These are phyloP conservation scores for Cordyceps tenuipes DNA, from an alignment of 2,329 filamentous ascomycete species.

Conservation along the genomic window DNA sequence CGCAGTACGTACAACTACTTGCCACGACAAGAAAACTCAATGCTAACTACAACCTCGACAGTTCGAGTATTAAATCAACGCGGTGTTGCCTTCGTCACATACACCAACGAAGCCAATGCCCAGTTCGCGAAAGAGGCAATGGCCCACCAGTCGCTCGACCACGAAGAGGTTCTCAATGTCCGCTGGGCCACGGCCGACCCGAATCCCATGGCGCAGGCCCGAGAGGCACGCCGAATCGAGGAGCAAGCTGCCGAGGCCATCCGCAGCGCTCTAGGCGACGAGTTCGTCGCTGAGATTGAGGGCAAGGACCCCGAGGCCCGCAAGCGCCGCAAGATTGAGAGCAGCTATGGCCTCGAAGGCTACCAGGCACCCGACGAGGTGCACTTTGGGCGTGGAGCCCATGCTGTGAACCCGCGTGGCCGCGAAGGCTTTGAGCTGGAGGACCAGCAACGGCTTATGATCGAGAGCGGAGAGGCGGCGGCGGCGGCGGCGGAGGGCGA, in stretches of 20 bases:
- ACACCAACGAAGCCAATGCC: constrained; percentile 79
- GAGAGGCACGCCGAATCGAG: constrained; percentile 81
- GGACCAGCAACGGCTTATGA: constrained; percentile 50
- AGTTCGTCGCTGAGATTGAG: constrained; percentile 90
- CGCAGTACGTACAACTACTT: constrained; percentile 40
- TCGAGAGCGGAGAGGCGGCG: constrained; percentile 46
- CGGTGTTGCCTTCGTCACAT: constrained; percentile 93
- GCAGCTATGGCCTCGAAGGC: constrained; percentile 77
- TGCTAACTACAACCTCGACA: constrained; percentile 13
- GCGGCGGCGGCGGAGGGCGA: constrained; percentile 31
- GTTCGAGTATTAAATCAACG: constrained; percentile 76
- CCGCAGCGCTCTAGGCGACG: constrained; percentile 73
- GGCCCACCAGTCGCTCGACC: constrained; percentile 87
- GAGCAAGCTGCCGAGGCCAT: constrained; percentile 96
- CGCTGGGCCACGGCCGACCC: constrained; percentile 96
- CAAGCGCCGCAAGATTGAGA: constrained; percentile 84
- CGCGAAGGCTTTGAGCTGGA: constrained; percentile 55
- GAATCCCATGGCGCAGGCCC: constrained; percentile 87
- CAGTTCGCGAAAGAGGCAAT: constrained; percentile 90
- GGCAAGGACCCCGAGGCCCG: constrained; percentile 78
- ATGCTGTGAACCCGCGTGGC: constrained; percentile 52
- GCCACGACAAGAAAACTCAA: neutral
- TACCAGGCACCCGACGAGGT: constrained; percentile 93
- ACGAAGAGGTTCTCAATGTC: constrained; percentile 89
- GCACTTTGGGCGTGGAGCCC: constrained; percentile 76